Percentiles rank a stretch among this genome's conserved stretches.
These are phyloP conservation scores for Phoma sp. DNA, from an alignment of 2,329 filamentous ascomycete species.

Conservation along the genomic window DNA sequence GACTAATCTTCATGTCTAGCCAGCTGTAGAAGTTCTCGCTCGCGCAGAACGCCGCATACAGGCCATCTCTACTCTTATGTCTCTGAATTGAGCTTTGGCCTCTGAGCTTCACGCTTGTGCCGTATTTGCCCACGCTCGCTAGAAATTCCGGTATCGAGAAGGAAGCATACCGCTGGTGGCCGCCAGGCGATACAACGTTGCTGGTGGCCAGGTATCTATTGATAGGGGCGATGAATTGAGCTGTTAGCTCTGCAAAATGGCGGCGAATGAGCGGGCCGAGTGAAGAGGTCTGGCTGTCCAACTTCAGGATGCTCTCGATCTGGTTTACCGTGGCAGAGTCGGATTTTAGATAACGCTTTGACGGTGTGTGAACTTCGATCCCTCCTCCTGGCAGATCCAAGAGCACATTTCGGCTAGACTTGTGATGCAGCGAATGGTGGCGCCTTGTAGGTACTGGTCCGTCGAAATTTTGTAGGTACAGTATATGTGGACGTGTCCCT, in stretches of 20 bases:
- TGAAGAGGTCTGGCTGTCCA: slow-evolving; percentile 38
- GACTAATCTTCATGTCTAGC: slow-evolving; percentile 50
- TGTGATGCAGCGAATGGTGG: slow-evolving; percentile 46
- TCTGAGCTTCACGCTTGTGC: slow-evolving; percentile 48
- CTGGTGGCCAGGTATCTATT: slow-evolving; percentile 50
- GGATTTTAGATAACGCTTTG: slow-evolving; percentile 48
- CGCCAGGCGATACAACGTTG: slow-evolving; percentile 42
- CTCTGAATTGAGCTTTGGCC: slow-evolving; percentile 47
- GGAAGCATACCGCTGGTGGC: slow-evolving; percentile 47
- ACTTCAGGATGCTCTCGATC: slow-evolving; percentile 43
- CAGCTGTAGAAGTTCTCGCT: slow-evolving; percentile 51
- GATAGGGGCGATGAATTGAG: slow-evolving; percentile 49
- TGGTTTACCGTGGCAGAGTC: slow-evolving; percentile 42
- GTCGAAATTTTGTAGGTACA: slow-evolving; percentile 48
- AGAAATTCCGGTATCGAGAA: slow-evolving; percentile 48
- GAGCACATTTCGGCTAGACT: slow-evolving; percentile 42
- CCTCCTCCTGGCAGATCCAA: slow-evolving; percentile 49
- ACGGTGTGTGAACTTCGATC: slow-evolving; percentile 45
- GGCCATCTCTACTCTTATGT: slow-evolving; percentile 42
- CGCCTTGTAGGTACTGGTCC: slow-evolving; percentile 45
- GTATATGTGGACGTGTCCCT: slow-evolving; percentile 43
- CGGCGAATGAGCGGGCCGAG: slow-evolving; percentile 49
- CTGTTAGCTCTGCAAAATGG: slow-evolving; percentile 50
- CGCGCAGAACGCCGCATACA: slow-evolving; percentile 48
- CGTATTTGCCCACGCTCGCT: slow-evolving; percentile 46